Evolutionary conservation across 1,284 basidiomycete species (phyloP).

Genomic region (Rhodotorula sp.): DNA sequence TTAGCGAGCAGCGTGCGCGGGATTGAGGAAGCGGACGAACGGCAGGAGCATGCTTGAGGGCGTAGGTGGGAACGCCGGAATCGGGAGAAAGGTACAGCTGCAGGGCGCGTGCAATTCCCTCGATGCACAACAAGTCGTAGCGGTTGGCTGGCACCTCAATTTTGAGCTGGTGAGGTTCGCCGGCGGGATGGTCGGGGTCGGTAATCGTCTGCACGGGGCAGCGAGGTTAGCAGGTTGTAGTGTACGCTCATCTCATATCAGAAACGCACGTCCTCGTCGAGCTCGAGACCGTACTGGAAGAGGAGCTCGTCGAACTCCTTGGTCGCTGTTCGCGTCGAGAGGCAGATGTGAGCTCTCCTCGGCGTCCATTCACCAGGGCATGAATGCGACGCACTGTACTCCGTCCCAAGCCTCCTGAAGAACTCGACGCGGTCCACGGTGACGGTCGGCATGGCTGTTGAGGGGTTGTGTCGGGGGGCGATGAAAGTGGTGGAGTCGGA

Average conservation of each 20-base stretch:
- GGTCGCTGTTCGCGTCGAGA: slow-evolving; percentile 59
- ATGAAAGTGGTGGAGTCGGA: background rate
- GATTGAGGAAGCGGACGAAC: slow-evolving; percentile 9
- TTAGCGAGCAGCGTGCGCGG: background rate
- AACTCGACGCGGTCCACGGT: slow-evolving; percentile 93
- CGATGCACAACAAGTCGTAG: slow-evolving; percentile 96
- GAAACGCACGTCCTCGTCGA: slow-evolving; percentile 82
- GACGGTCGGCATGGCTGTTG: slow-evolving; percentile 73
- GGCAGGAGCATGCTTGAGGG: slow-evolving; percentile 32
- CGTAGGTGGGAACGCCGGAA: slow-evolving; percentile 29
- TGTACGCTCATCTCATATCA: no score
- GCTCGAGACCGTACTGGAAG: slow-evolving; percentile 96
- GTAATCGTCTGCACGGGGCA: slow-evolving; percentile 25
- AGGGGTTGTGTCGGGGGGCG: background rate
- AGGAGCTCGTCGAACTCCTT: slow-evolving; percentile 93
- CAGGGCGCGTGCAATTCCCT: slow-evolving; percentile 88
- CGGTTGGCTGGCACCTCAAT: slow-evolving; percentile 98
- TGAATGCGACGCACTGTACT: slow-evolving; percentile 64
- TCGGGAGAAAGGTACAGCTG: slow-evolving; percentile 67
- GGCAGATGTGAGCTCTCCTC: background rate
- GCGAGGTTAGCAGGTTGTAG: background rate
- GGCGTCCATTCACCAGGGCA: background rate
- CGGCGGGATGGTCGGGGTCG: slow-evolving; percentile 41
- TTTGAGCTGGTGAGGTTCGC: slow-evolving; percentile 77
- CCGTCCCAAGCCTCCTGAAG: slow-evolving; percentile 77